Base-by-base conservation (phyloP, 108 stramenopile species). In the Nannochloropsis gaditana region DNA sequence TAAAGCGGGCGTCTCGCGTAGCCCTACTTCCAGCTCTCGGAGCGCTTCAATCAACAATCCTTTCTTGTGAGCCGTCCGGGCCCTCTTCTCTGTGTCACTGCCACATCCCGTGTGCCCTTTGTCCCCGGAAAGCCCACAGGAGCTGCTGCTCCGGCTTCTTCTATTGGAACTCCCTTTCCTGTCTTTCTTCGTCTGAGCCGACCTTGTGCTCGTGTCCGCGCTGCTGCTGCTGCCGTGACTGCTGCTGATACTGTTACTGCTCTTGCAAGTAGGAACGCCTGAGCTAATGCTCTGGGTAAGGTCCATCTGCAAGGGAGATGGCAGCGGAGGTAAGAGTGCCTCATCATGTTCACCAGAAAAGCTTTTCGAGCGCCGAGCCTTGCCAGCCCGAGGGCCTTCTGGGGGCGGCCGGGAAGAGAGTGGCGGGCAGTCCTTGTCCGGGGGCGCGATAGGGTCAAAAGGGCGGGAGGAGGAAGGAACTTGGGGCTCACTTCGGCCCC, bases 261-360 rank as follows among this genome's bases (percentile, higher is more conserved):
- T 73, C 0, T 15, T 50, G 47, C 15, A 50, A n/a, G 19, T 73
- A 4, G 31, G 31, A 31, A 31, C 31, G 31, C 31, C 31, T 31
- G 31, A 31, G 31, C 31, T 31, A 31, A 31, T 31, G 31, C 31
- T 31, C 31, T 31, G 31, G 31, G 59, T 73, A 15, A 8, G 5
- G 59, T 73, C 59, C 15, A 73, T 73, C 59, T 73, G 59, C n/a
- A 73, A 73, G n/a, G 59, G 2, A n/a, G 59, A n/a, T 73, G 59
- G 59, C 15, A 73, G 59, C 4, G 59, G 59, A 15, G 6, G 59
- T n/a, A n/a, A 73, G 59, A 73, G 59, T 4, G 59, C 6, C 4
- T 73, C 59, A n/a, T 73, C 59, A 2, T n/a, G 19, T n/a, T 73
- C 59, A n/a, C 15, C 1, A 73, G 59, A n/a, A 8, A 73, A 4